Evolutionary conservation across 352 stramenopile genomes (phyloP), one percentile per base, ranked within the genome.

Genomic region (Globisporangium heterothallicum): DNA sequence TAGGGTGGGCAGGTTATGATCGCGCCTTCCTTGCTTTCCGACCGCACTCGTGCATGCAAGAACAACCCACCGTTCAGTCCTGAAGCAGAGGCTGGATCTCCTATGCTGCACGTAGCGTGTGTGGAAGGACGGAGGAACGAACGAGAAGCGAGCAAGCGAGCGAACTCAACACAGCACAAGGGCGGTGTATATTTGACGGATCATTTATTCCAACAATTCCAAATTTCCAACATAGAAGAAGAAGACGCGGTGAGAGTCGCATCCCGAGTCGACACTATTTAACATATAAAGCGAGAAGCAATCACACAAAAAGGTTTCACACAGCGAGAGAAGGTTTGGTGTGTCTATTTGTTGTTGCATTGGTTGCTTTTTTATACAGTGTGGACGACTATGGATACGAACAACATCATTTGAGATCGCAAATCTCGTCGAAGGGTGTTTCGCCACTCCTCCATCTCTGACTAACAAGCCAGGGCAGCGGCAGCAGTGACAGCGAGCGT

Each of bases 401-500:
- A 21, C n/a, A 38, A 32, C 26, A 30, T 9, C 13, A 22, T 6
- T 2, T 27, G 18, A 7, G 42, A 9, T 29, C 2, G 21, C 6
- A 5, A 14, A 26, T 14, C n/a, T n/a, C n/a, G n/a, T n/a, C n/a
- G n/a, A n/a, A n/a, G n/a, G n/a, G n/a, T n/a, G n/a, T n/a, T n/a
- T n/a, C n/a, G n/a, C n/a, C n/a, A n/a, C n/a, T n/a, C n/a, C n/a
- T n/a, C n/a, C n/a, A n/a, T n/a, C n/a, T n/a, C n/a, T n/a, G n/a
- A n/a, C n/a, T n/a, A n/a, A n/a, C n/a, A n/a, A n/a, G 32, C 30
- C 22, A 59, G 32, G 25, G 43, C 53, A 16, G 52, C 53, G 19
- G 62, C 43, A 4, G 70, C 51, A 3, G 60, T 56, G 18, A 72
- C 42, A 26, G 60, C 66, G 16, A 75, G 18, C 24, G 66, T 42